Conservation (phyloP, 2,329 filamentous ascomycete genomes). For the Leptographium wingfieldii region DNA sequence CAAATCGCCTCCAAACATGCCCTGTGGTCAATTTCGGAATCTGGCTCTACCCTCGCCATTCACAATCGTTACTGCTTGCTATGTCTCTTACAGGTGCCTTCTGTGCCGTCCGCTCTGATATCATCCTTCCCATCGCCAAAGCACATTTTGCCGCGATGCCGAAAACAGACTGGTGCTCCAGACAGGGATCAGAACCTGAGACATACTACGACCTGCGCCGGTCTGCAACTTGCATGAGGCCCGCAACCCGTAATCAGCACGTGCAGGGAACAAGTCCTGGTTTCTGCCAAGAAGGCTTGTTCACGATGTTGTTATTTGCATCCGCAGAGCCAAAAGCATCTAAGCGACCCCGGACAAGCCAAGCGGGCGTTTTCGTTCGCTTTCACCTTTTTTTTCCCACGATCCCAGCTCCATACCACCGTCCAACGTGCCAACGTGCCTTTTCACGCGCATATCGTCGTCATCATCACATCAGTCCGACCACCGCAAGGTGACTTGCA, state of each 20-base stretch:
- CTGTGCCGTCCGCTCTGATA: not conserved
- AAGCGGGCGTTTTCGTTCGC: not conserved
- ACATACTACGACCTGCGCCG: not conserved
- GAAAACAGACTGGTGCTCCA: not conserved
- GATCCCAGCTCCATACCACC: not conserved
- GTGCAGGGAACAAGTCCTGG: not conserved
- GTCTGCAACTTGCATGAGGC: not conserved
- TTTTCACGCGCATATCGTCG: not conserved
- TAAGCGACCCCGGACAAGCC: not conserved
- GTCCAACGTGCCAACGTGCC: too few species aligned
- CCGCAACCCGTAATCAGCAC: not conserved
- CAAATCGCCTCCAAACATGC: not conserved
- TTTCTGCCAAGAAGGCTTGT: not conserved
- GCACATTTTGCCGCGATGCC: not conserved
- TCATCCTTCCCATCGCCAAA: not conserved
- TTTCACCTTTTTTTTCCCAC: not conserved
- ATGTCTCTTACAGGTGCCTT: not conserved
- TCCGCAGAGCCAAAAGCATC: not conserved
- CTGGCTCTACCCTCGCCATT: not conserved
- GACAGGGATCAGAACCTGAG: not conserved
- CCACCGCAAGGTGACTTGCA: not conserved
- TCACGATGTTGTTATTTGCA: not conserved
- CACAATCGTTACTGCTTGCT: not conserved
- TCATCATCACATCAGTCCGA: not conserved
- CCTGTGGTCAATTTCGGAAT: not conserved